A percentile compares a stretch with the other conserved stretches of the same genome.
phyloP scores from a whole-genome alignment of 2,329 filamentous ascomycete species.

The Cladosporium sp. region DNA sequence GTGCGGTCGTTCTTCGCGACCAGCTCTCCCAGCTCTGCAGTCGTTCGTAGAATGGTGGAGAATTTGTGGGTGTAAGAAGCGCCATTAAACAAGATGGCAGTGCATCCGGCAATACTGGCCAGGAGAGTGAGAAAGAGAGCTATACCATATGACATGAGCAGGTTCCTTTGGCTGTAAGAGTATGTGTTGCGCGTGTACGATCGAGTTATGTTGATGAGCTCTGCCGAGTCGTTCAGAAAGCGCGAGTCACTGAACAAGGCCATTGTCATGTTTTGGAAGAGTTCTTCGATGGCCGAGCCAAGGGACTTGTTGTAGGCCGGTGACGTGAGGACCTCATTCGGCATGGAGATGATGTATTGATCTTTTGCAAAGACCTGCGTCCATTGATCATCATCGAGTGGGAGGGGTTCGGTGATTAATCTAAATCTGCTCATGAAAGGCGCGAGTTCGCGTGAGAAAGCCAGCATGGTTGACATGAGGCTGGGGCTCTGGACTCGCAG shows the following conservation, averaged over 20 bases:
- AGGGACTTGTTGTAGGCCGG: slow-evolving; percentile 3
- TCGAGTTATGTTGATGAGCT: slow-evolving; percentile 4
- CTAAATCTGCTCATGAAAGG: background rate
- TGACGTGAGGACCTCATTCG: background rate
- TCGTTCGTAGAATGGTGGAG: slow-evolving; percentile 18
- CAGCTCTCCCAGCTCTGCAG: background rate
- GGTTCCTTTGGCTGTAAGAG: slow-evolving; percentile 15
- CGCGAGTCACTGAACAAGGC: slow-evolving; percentile 14
- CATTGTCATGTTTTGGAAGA: slow-evolving; percentile 20
- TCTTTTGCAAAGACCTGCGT: background rate
- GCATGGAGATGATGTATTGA: background rate
- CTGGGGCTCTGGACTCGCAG: background rate
- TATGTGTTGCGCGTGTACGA: slow-evolving; percentile 16
- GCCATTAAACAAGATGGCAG: slow-evolving; percentile 8
- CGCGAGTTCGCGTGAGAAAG: background rate
- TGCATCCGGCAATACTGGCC: slow-evolving; percentile 13
- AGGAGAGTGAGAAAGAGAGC: slow-evolving; percentile 14
- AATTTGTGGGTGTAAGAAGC: slow-evolving; percentile 17
- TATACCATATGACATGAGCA: slow-evolving; percentile 18
- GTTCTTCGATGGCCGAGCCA: slow-evolving; percentile 3
- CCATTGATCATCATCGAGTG: background rate
- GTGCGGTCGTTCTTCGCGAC: background rate
- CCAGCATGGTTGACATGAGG: background rate
- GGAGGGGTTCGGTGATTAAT: background rate
- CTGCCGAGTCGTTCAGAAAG: slow-evolving; percentile 1